Conservation (phyloP, 2,329 filamentous ascomycete genomes). For the Penicillium sp. region DNA sequence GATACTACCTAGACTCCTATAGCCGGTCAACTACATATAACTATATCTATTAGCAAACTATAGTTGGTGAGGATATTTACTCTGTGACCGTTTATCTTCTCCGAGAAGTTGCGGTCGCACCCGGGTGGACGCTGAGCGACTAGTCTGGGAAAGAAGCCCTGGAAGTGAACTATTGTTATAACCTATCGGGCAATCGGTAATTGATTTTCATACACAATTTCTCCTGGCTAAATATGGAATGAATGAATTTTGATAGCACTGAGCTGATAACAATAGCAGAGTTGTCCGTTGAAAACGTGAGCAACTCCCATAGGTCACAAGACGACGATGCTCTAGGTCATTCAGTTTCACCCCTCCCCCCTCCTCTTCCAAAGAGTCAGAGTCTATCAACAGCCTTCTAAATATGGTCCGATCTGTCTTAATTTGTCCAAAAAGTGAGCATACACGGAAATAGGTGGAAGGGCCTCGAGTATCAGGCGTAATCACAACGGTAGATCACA, state of each 20-base stretch:
- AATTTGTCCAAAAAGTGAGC: conserved; percentile 4
- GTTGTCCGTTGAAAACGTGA: no score
- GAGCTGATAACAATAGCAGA: neutral
- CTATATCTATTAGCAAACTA: neutral
- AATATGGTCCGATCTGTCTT: neutral
- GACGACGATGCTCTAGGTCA: neutral
- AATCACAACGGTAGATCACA: neutral
- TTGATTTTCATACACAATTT: neutral
- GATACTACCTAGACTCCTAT: no score
- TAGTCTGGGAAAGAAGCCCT: neutral
- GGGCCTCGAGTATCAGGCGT: neutral
- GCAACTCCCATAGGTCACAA: neutral
- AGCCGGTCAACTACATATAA: no score
- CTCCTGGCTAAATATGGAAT: neutral
- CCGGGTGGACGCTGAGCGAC: neutral
- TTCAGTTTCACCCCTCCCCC: neutral
- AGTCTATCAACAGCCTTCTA: neutral
- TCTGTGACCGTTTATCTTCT: no score
- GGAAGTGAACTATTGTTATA: neutral
- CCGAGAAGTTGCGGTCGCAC: neutral
- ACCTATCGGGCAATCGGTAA: neutral
- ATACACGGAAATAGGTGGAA: neutral
- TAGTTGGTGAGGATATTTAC: neutral
- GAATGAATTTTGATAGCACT: neutral
- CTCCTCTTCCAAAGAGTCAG: neutral